Evolutionary conservation across 2,329 filamentous ascomycete species (phyloP), one percentile per base, ranked within the genome.

Genomic region (Apiospora rasikravindrae): DNA sequence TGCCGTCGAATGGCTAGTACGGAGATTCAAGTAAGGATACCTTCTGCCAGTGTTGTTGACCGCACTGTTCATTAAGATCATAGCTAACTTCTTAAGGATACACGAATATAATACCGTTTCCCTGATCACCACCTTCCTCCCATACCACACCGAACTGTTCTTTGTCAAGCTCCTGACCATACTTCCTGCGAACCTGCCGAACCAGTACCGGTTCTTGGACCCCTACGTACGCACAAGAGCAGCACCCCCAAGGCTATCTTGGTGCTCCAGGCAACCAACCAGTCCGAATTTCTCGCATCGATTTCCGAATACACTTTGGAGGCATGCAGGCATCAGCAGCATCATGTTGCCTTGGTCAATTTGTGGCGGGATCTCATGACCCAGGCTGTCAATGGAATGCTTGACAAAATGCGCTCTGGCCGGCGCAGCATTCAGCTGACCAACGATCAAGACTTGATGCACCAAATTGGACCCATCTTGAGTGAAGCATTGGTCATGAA

Each of bases 281-380:
- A 95, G 74, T 88, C 91, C 49, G 87, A 89, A 2, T 94, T 99
- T 77, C 90, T 98, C 74, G 86, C 91, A 1, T 85, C 90, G 13
- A 86, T 98, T 70, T 98, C 96, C 77, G 86, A 90, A 71, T 94
- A 97, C 82, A 91, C 94, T 16, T 84, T 98, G 40, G 90, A 92
- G 72, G 91, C 93, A 33, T 92, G 94, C 79, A 89, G 90, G 70
- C 86, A 89, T 53, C 89, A 90, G 70, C 91, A 94, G 72, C 91
- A 96, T 70, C 93, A 96, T 77, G 90, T 94, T 51, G 90, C 91
- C 1, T 84, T 98, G 73, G 84, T 98, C 71, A 92, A 94, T 0
- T 98, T 99, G 80, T 99, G 96, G 96, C 94, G 93, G 5, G 93
- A 94, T 66, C 87, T 98, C 69, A 92, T 93, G 81, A 94, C 94